Evolutionary conservation across 75 land plant species (phyloP), one percentile per base, ranked within the genome.

Genomic region (Pinus tabuliformis): DNA sequence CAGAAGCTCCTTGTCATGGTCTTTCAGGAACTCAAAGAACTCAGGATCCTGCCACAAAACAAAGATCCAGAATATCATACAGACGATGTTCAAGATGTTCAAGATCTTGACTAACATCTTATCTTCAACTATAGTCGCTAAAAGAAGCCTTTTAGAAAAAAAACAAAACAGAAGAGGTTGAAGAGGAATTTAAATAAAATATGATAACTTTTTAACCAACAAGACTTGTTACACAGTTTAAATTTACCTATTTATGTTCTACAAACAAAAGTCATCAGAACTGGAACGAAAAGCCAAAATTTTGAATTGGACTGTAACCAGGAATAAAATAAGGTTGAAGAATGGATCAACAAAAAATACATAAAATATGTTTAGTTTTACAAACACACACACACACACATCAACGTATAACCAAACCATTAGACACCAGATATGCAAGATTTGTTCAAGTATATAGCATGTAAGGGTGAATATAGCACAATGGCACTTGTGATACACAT

Each of bases 1-100:
- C 39, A 96, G 86, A 75, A 93, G 91, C 80, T 91, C 94, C 63
- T 93, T 86, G 73, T 93, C 98, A 77, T 89, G 85, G 57, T 93
- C 90, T 80, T 91, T 78, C 89, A 96, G 80, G 66, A 84, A 96
- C 83, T 91, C 59, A 78, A 83, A 96, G 76, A 96, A 96, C 61
- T 96, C 99, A 20, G 97, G 97, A 75, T 96, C 94, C 99, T 96
- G 90, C 58, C 70, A 78, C 6, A 70, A 22, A 37, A 39, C 14
- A 39, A 73, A 14, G 36, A 54, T 36, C 22, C 36, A 75, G 33
- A 30, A 70, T 17, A 70, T 28, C 14, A 65, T 3, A 8, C 79
- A 24, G 26, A 30, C 17, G 6, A 37, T 61, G 49, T 65, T 39
- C 56, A 62, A 18, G 54, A n/a, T 54, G 28, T 56, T 73, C 17